A percentile compares a stretch with the other conserved stretches of the same genome.
Evolutionary conservation across 306 rosid genomes (phyloP).

Genomic region (Gillenia trifoliata): DNA sequence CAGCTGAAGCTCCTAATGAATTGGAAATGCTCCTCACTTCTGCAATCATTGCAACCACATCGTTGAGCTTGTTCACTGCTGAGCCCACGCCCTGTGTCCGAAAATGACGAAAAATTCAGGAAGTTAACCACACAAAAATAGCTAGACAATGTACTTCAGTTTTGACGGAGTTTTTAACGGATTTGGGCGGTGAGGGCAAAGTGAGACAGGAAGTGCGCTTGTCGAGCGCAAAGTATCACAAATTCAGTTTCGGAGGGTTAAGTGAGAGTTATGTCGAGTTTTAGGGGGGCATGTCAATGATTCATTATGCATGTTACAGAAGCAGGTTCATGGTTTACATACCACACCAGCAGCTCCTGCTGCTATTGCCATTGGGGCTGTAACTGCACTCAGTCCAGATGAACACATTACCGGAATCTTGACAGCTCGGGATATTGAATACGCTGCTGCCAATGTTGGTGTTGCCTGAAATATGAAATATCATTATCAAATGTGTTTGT

Average conservation of each 20-base stretch:
- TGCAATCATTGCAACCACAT: slow-evolving; percentile 83
- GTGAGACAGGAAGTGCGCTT: too few species aligned
- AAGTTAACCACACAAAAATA: background rate
- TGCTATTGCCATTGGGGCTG: slow-evolving; percentile 90
- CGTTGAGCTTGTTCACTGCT: slow-evolving; percentile 84
- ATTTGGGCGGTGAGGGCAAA: too few species aligned
- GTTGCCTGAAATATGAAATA: slow-evolving; percentile 51
- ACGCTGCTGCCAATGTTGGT: slow-evolving; percentile 89
- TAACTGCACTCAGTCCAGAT: slow-evolving; percentile 79
- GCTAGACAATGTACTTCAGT: background rate
- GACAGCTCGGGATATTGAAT: slow-evolving; percentile 83
- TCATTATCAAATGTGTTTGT: slow-evolving; percentile 9
- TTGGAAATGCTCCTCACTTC: slow-evolving; percentile 74
- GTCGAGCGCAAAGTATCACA: too few species aligned
- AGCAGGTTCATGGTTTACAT: slow-evolving; percentile 9
- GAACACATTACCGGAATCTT: slow-evolving; percentile 88
- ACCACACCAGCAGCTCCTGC: slow-evolving; percentile 98
- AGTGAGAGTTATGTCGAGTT: too few species aligned
- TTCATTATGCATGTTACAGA: background rate
- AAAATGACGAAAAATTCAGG: background rate
- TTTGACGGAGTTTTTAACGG: too few species aligned
- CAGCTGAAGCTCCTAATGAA: slow-evolving; percentile 46
- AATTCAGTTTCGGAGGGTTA: too few species aligned
- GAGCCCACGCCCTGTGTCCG: slow-evolving; percentile 78
- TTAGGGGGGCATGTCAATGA: too few species aligned